Conservation (phyloP, 345 rosid species). For the Ceriops tagal region DNA sequence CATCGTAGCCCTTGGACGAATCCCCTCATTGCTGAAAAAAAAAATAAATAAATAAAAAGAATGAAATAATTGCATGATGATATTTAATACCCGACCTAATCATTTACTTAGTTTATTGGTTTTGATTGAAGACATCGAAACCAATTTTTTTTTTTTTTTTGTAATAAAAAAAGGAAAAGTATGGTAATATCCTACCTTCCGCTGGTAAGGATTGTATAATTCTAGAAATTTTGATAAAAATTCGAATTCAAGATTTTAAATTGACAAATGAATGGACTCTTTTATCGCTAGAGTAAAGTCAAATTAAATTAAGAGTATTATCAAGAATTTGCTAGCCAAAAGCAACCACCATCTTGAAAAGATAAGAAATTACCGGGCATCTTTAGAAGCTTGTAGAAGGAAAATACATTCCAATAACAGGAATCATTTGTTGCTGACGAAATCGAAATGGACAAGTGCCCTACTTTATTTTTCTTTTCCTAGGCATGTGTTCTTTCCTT, state of each 20-base stretch:
- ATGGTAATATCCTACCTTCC: no score
- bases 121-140: background rate
- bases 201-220: no score
- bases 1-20: slow-evolving; percentile 10
- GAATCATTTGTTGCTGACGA: slow-evolving; percentile 11
- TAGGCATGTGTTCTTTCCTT: no score
- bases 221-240: no score
- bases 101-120: slow-evolving; percentile 8
- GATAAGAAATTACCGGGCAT: slow-evolving; percentile 7
- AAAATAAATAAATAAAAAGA: background rate
- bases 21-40: slow-evolving; percentile 7
- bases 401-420: slow-evolving; percentile 22
- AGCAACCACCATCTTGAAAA: slow-evolving; percentile 22
- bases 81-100: background rate
- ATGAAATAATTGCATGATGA: background rate
- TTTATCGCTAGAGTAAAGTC: background rate
- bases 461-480: no score
- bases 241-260: no score
- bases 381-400: slow-evolving; percentile 5
- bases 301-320: slow-evolving; percentile 1
- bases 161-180: no score
- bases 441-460: background rate
- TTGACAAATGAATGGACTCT: no score
- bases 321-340: slow-evolving; percentile 6
- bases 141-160: no score